Conservation (phyloP, 225 moss, liverwort and hornwort genomes). For the Ulota crispa region DNA sequence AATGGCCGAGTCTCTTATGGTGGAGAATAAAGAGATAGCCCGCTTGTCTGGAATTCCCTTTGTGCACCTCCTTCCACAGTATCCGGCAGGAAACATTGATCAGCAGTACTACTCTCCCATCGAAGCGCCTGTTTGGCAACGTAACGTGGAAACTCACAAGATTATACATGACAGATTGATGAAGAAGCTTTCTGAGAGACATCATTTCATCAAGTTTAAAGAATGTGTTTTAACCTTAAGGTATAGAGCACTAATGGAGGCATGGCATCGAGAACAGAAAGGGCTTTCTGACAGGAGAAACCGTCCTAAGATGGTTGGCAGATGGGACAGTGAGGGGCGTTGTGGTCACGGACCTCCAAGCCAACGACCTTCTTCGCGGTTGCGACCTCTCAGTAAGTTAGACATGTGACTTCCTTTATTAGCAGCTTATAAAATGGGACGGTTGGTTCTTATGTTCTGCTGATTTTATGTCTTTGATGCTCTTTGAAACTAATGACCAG, state of each 20-base stretch:
- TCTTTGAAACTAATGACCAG: constrained; percentile 7
- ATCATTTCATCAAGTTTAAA: constrained; percentile 40
- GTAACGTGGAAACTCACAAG: constrained; percentile 41
- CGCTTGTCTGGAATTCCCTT: constrained; percentile 40
- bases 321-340: constrained; percentile 44
- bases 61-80: constrained; percentile 34
- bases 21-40: constrained; percentile 56
- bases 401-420: neutral
- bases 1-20: constrained; percentile 24
- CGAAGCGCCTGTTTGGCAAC: constrained; percentile 54
- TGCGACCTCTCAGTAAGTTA: constrained; percentile 39
- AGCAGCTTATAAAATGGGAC: neutral
- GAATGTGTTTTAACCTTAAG: constrained; percentile 50
- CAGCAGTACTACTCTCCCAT: constrained; percentile 33
- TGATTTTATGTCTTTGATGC: neutral
- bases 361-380: constrained; percentile 42
- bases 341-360: constrained; percentile 40
- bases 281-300: constrained; percentile 39
- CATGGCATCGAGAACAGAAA: constrained; percentile 51
- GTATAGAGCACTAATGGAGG: constrained; percentile 56
- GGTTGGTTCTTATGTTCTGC: neutral
- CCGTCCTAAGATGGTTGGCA: constrained; percentile 35
- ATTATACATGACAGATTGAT: constrained; percentile 35
- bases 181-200: constrained; percentile 40
- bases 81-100: neutral